Percentiles rank a stretch among this genome's conserved stretches.
Evolutionary conservation across 768 basidiomycete genomes (phyloP).

Genomic region (Phaeotremella fagi): DNA sequence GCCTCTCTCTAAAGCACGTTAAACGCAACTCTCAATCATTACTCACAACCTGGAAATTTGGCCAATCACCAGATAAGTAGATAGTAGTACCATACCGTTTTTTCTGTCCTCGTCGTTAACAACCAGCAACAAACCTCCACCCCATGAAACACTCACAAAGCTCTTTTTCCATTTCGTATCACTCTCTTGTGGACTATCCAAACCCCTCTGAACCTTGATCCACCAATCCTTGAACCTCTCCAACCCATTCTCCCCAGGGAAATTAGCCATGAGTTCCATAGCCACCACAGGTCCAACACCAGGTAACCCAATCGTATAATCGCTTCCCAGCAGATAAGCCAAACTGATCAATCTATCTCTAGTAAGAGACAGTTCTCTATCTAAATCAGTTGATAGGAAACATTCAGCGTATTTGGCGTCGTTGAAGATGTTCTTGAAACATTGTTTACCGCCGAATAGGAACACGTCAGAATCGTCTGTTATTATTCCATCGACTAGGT

Average conservation of each 20-base stretch:
- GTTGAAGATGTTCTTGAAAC: conserved; percentile 99
- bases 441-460: conserved; percentile 89
- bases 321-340: conserved; percentile 91
- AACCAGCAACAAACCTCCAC: not conserved
- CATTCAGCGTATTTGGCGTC: conserved; percentile 98
- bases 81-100: conserved; percentile 74
- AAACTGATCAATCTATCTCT: conserved; percentile 79
- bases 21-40: conserved; percentile 1
- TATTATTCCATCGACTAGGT: conserved; percentile 92
- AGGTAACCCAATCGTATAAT: conserved; percentile 87
- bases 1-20: conserved; percentile 65
- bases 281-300: conserved; percentile 94
- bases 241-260: conserved; percentile 77
- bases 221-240: conserved; percentile 92
- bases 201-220: conserved; percentile 82
- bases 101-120: conserved; percentile 56
- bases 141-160: conserved; percentile 61
- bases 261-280: conserved; percentile 91
- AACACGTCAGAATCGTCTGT: conserved; percentile 99
- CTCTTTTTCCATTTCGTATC: conserved; percentile 71
- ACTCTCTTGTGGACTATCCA: conserved; percentile 70
- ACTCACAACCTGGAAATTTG: conserved; percentile 81
- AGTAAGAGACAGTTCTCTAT: conserved; percentile 78
- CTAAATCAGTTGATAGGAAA: conserved; percentile 77
- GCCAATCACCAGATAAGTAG: conserved; percentile 79